Base-by-base conservation (phyloP, 345 rosid species). In the Abelmoschus esculentus region DNA sequence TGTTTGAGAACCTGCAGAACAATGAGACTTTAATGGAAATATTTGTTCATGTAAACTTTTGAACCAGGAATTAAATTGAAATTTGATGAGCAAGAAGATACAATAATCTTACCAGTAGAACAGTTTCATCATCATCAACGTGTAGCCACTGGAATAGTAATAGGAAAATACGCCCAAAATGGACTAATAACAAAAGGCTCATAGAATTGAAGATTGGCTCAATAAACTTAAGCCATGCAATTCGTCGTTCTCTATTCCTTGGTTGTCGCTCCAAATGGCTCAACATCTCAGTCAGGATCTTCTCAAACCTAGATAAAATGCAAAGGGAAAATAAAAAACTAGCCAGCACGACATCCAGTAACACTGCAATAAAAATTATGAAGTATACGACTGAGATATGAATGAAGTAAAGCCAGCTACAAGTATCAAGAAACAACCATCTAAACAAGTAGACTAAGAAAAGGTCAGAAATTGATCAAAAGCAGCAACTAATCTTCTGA, bases 191-290 rank as follows among this genome's bases (percentile, higher is more conserved):
- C 69, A 93, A 78, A 67, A 93, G 91, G 69, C 97, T 92, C 0
- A 83, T 29, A 74, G 80, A 72, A 9, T 82, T 80, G 62, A 93
- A 80, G 55, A 91, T 83, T 38, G 92, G 92, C 74, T 89, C 97
- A 29, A 83, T 72, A 61, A 69, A 83, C 54, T 70, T 81, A 70
- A 93, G 88, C 98, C 97, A 89, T 32, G 84, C 86, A 31, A 83
- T 54, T 22, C 91, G 73, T 11, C 87, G 82, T 57, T 84, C 95
- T 76, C 82, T 89, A 47, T 85, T 81, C 75, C 91, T 81, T 55
- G 96, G 93, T 72, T 90, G 96, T 63, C 97, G 93, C 83, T 90
- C 98, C 79, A 93, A 76, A 77, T 93, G 95, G 61, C 87, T 77
- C 34, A 90, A 72, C 93, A 90, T 90, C 84, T 89, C 98, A 36